phyloP scores from a whole-genome alignment of 2,329 filamentous ascomycete species.

The Pleomassaria siparia region DNA sequence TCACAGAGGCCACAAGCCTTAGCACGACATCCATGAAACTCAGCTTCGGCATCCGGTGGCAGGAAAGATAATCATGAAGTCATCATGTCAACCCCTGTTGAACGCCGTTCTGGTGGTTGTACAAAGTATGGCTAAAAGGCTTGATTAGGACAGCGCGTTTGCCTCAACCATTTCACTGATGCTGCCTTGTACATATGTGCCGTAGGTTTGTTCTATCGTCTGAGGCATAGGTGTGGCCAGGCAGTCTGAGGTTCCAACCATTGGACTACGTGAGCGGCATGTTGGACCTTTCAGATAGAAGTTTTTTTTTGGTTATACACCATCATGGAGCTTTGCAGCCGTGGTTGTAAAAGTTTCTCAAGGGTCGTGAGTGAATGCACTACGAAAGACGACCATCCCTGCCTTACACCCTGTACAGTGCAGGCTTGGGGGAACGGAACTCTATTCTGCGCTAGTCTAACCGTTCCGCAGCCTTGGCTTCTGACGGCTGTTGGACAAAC shows the following conservation, averaged over 20 bases:
- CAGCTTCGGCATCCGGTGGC: background rate
- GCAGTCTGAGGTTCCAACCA: background rate
- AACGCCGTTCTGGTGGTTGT: background rate
- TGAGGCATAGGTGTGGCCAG: background rate
- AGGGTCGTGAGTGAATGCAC: background rate
- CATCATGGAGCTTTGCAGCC: background rate
- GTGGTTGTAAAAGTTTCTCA: background rate
- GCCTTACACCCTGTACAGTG: background rate
- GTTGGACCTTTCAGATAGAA: background rate
- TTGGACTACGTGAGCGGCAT: background rate
- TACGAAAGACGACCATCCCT: background rate
- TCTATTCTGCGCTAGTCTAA: constrained; percentile 8
- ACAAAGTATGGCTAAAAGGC: no score
- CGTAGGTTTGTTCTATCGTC: background rate
- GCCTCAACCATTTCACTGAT: background rate
- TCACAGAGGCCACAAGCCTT: background rate
- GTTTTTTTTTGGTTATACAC: background rate
- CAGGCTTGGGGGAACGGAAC: background rate
- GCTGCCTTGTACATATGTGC: no score
- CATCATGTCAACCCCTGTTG: background rate
- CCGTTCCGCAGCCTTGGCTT: constrained; percentile 20
- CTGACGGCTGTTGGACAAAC: constrained; percentile 36
- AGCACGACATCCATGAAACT: background rate
- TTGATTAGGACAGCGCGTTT: background rate
- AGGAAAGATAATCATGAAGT: background rate